These are phyloP conservation scores for Geotrichum phurueaensis DNA, from an alignment of 1,139 yeast species.

Conservation along the genomic window DNA sequence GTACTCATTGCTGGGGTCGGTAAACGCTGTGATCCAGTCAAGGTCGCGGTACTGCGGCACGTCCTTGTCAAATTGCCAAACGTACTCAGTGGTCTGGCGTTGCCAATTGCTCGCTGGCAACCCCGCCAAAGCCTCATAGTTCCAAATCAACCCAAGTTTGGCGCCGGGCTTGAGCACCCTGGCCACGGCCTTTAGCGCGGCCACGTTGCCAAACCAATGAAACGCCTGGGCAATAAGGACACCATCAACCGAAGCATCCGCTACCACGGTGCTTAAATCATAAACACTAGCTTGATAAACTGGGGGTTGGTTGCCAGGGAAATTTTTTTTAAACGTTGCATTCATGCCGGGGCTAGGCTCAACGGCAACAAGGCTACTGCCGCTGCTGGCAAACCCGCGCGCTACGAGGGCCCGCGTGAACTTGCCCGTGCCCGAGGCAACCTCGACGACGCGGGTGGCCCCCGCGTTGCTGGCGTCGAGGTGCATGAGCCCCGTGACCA, in stretches of 20 bases:
- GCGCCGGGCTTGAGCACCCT: conserved; percentile 53
- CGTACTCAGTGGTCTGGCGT: conserved; percentile 30
- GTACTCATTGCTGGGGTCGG: conserved; percentile 17
- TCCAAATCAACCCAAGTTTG: conserved; percentile 55
- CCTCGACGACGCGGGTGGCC: conserved; percentile 40
- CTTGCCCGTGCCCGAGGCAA: conserved; percentile 65
- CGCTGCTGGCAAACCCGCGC: conserved; percentile 25
- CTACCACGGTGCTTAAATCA: not conserved
- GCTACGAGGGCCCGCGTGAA: conserved; percentile 47
- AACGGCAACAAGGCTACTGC: conserved; percentile 46
- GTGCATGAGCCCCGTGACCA: conserved; percentile 38
- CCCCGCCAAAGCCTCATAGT: conserved; percentile 43
- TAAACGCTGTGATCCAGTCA: conserved; percentile 45
- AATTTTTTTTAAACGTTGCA: conserved; percentile 42
- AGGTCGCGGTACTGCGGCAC: conserved; percentile 59
- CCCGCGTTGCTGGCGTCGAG: conserved; percentile 31
- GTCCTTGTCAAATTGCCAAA: conserved; percentile 34
- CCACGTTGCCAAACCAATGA: conserved; percentile 59
- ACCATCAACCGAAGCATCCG: conserved; percentile 44
- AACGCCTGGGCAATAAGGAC: conserved; percentile 60
- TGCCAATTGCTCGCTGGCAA: conserved; percentile 33
- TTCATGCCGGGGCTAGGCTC: conserved; percentile 63
- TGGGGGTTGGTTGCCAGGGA: conserved; percentile 48
- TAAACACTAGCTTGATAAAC: conserved; percentile 7
- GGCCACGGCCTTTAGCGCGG: conserved; percentile 46